Evolutionary conservation across 176 grass and related monocot genomes (phyloP).

Genomic region (Triticum dicoccoides): DNA sequence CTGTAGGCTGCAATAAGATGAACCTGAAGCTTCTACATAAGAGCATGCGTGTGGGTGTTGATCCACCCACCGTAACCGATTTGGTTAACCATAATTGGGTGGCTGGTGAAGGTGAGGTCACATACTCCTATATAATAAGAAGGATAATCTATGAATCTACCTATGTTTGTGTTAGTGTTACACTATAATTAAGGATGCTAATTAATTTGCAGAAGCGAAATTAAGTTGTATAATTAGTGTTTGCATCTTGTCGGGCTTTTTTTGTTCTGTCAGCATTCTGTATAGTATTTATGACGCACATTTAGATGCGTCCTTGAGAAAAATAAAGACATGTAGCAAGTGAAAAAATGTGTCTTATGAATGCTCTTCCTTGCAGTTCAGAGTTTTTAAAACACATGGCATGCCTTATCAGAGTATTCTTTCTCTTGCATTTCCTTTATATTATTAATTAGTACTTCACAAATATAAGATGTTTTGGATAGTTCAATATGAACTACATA

Average conservation of each 20-base stretch:
- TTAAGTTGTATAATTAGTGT: neutral
- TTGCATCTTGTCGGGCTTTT: neutral
- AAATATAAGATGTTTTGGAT: too few species aligned
- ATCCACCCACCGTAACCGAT: conserved; percentile 46
- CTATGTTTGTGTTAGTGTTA: neutral
- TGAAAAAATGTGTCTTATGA: neutral
- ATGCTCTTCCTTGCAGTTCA: conserved; percentile 13
- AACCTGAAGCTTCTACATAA: conserved; percentile 30
- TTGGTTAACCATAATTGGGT: conserved; percentile 58
- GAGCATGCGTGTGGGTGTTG: neutral
- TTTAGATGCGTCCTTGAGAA: neutral
- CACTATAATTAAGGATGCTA: neutral
- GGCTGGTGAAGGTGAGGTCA: conserved; percentile 16
- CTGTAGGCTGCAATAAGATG: neutral
- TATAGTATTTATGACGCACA: too few species aligned
- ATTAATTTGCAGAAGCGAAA: neutral
- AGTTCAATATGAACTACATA: too few species aligned
- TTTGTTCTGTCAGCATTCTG: neutral
- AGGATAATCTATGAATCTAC: conserved; percentile 2
- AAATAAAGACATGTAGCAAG: neutral
- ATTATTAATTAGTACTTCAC: neutral
- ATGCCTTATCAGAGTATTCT: neutral
- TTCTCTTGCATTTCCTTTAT: neutral
- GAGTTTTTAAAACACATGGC: neutral
- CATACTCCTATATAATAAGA: conserved; percentile 6